A percentile compares a stretch with the other conserved stretches of the same genome.
Conservation (phyloP, 2,329 filamentous ascomycete genomes). For the Aureobasidium pullulans region DNA sequence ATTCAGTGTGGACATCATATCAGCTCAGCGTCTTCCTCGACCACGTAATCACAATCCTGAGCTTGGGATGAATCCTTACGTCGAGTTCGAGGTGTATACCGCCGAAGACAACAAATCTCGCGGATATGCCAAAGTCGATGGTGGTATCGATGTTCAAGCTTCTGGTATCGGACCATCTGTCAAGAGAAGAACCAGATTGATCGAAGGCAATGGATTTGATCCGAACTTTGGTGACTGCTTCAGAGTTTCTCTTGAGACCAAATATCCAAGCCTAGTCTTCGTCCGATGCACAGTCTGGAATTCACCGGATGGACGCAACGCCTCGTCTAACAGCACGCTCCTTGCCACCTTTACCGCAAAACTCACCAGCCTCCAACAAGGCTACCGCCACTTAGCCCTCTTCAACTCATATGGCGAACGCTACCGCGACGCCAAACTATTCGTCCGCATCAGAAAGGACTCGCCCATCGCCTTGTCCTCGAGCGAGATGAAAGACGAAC, state of each 20-base stretch:
- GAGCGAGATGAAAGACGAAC: conserved; percentile 22
- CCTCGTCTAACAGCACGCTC: conserved; percentile 51
- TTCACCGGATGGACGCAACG: conserved; percentile 67
- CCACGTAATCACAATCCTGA: conserved; percentile 65
- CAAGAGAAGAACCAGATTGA: conserved; percentile 70
- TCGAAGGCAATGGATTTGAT: conserved; percentile 87
- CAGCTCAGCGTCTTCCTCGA: conserved; percentile 88
- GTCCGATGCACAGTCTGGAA: conserved; percentile 89
- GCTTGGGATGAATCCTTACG: conserved; percentile 79
- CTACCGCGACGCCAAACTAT: conserved; percentile 89
- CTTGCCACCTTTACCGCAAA: conserved; percentile 91
- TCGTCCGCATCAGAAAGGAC: conserved; percentile 73
- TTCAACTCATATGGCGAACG: conserved; percentile 84
- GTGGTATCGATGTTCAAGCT: conserved; percentile 57
- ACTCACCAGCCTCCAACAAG: conserved; percentile 78
- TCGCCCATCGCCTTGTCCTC: conserved; percentile 23
- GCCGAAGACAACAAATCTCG: conserved; percentile 79
- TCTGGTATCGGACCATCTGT: conserved; percentile 65
- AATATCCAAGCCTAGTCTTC: conserved; percentile 88
- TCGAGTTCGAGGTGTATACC: conserved; percentile 91
- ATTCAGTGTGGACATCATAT: conserved; percentile 83
- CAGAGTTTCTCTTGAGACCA: conserved; percentile 79
- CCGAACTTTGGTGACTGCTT: conserved; percentile 77
- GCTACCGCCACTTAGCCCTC: conserved; percentile 85
- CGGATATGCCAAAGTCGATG: conserved; percentile 58